phyloP scores from a whole-genome alignment of 2,329 filamentous ascomycete genomes.

The Exophiala calicioides region DNA sequence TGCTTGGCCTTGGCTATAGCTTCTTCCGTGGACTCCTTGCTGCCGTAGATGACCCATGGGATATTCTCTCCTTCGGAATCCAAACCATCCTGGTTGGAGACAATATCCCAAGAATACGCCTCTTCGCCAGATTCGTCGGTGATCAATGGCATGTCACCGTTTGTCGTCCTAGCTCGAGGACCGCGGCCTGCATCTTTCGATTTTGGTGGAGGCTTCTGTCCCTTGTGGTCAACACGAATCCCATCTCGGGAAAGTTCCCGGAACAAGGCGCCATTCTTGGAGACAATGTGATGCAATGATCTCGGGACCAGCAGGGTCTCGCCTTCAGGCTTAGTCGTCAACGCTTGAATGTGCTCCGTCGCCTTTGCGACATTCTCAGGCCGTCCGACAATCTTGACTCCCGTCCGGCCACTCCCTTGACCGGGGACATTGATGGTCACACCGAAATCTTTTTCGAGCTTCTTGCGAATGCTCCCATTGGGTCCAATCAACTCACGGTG shows the following conservation, averaged over 20 bases:
- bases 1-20: constrained; percentile 80
- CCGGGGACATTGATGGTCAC: constrained; percentile 89
- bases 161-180: constrained; percentile 49
- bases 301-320: constrained; percentile 84
- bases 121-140: constrained; percentile 77
- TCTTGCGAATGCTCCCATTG: constrained; percentile 81
- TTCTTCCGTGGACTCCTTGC: constrained; percentile 57
- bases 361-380: constrained; percentile 78
- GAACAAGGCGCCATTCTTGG: constrained; percentile 92
- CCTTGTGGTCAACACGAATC: constrained; percentile 88
- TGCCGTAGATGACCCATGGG: constrained; percentile 84
- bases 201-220: constrained; percentile 73
- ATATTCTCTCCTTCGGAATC: constrained; percentile 42
- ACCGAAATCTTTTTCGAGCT: constrained; percentile 81
- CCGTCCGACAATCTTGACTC: constrained; percentile 81
- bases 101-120: constrained; percentile 79
- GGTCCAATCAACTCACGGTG: constrained; percentile 89
- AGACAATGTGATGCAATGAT: constrained; percentile 77
- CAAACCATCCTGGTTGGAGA: constrained; percentile 41
- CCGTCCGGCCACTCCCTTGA: constrained; percentile 79
- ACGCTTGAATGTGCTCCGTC: constrained; percentile 76
- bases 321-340: constrained; percentile 83
- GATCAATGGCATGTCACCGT: constrained; percentile 75
- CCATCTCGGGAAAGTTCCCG: constrained; percentile 82
- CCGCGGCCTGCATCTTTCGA: constrained; percentile 53